Percentiles rank a stretch among this genome's conserved stretches.
Conservation (phyloP, 2,329 filamentous ascomycete species). For the Microsporum canis region DNA sequence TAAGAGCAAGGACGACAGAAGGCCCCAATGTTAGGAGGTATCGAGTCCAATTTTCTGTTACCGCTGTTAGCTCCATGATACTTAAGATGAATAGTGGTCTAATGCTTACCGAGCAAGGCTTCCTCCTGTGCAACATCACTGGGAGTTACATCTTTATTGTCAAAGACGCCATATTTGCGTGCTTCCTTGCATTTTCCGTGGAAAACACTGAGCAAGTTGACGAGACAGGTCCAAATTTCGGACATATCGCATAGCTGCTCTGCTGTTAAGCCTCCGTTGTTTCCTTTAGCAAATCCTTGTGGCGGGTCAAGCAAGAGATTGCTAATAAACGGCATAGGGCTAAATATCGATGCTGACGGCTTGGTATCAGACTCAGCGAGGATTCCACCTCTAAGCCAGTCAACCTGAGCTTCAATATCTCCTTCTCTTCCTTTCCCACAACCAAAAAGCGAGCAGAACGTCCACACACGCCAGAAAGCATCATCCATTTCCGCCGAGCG, state of each 20-base stretch:
- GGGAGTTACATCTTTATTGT: constrained; percentile 41
- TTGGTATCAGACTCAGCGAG: constrained; percentile 39
- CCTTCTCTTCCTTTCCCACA: constrained; percentile 47
- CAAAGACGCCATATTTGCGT: constrained; percentile 45
- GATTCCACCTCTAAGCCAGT: constrained; percentile 50
- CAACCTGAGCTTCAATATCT: constrained; percentile 48
- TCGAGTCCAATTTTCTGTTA: constrained; percentile 48
- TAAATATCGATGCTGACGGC: constrained; percentile 28
- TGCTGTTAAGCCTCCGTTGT: constrained; percentile 42
- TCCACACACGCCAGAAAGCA: constrained; percentile 56
- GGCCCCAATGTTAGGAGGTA: constrained; percentile 51
- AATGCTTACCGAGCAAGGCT: constrained; percentile 38
- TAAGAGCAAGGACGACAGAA: constrained; percentile 44
- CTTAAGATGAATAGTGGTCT: not conserved
- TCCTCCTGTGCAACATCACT: constrained; percentile 36
- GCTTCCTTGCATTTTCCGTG: constrained; percentile 45
- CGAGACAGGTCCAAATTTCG: constrained; percentile 53
- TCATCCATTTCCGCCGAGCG: constrained; percentile 46
- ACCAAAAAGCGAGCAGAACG: constrained; percentile 54
- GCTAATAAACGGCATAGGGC: constrained; percentile 41
- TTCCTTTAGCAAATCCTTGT: constrained; percentile 48
- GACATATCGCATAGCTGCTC: constrained; percentile 53
- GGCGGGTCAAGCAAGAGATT: constrained; percentile 46
- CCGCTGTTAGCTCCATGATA: not conserved
- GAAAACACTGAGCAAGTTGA: constrained; percentile 45